Percentiles rank a stretch among this genome's conserved stretches.
Evolutionary conservation across 345 rosid species (phyloP).

Genomic region (Gossypium stocksii): DNA sequence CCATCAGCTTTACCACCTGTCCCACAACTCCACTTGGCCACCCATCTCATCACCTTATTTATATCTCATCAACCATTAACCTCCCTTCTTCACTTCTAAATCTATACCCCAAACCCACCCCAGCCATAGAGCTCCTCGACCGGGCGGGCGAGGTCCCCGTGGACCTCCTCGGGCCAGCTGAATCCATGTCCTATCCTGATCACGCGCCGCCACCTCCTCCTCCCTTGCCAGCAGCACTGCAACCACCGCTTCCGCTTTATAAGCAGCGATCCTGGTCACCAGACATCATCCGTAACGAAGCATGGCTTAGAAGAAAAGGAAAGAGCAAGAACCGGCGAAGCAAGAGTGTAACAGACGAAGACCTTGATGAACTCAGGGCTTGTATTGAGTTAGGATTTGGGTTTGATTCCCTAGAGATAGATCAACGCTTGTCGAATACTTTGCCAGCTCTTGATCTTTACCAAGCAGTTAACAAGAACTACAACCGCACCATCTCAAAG

Average conservation of each 20-base stretch:
- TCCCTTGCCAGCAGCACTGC: neutral
- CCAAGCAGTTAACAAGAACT: constrained; percentile 64
- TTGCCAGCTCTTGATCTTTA: constrained; percentile 77
- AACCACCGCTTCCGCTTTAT: constrained; percentile 30
- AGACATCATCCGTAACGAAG: constrained; percentile 74
- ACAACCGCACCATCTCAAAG: constrained; percentile 43
- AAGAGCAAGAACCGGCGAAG: constrained; percentile 41
- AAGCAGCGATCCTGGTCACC: constrained; percentile 93
- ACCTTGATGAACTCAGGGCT: constrained; percentile 89
- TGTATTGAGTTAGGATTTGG: constrained; percentile 88
- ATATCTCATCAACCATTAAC: constrained; percentile 1
- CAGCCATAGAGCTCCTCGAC: constrained; percentile 38
- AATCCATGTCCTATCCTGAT: constrained; percentile 23
- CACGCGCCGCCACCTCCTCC: constrained; percentile 6
- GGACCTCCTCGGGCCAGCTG: constrained; percentile 28
- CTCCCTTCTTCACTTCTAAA: constrained; percentile 1
- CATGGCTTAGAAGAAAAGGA: constrained; percentile 74
- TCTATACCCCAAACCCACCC: neutral
- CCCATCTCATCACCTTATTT: constrained; percentile 22
- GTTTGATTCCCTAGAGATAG: constrained; percentile 65
- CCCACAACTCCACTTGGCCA: constrained; percentile 18
- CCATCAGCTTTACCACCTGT: constrained; percentile 4
- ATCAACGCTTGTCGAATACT: constrained; percentile 70
- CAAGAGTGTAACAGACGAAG: constrained; percentile 88
- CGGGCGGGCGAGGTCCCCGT: constrained; percentile 33